These are phyloP conservation scores for Rhodotorula babjevae DNA, from an alignment of 768 basidiomycete genomes.

Conservation along the genomic window DNA sequence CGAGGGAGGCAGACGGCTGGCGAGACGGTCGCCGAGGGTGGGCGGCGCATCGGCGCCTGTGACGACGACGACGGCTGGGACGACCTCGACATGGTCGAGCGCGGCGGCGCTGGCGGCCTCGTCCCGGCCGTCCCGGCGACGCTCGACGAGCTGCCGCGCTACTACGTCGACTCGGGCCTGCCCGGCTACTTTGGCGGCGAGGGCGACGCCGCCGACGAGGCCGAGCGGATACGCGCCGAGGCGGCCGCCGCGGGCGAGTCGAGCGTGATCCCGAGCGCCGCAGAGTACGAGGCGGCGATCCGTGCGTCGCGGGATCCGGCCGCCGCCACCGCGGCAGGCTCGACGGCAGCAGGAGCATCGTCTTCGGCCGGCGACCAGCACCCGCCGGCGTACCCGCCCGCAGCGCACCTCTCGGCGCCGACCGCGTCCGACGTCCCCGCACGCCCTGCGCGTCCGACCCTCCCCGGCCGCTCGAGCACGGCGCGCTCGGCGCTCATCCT, in stretches of 20 bases:
- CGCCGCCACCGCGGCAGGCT: no score
- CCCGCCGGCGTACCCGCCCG: slow-evolving; percentile 1
- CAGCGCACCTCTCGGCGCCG: neutral
- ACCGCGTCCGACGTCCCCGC: neutral
- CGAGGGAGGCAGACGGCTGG: slow-evolving; percentile 23
- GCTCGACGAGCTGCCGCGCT: neutral
- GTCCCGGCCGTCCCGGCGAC: neutral
- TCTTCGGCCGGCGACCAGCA: no score
- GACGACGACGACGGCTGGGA: slow-evolving; percentile 30
- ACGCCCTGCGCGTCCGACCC: neutral
- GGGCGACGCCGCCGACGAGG: slow-evolving; percentile 1
- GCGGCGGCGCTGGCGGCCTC: neutral
- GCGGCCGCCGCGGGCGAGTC: neutral
- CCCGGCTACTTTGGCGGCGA: neutral
- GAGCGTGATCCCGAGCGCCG: neutral
- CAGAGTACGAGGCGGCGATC: slow-evolving; percentile 14
- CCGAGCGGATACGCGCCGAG: slow-evolving; percentile 14
- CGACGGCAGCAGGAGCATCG: no score
- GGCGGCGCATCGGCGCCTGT: slow-evolving; percentile 6
- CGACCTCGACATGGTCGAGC: neutral
- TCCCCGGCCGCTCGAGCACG: neutral
- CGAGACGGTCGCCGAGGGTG: slow-evolving; percentile 26
- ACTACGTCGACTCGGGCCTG: slow-evolving; percentile 8
- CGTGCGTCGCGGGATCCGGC: neutral
- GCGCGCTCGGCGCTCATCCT: neutral